These are phyloP conservation scores for Acidomyces sp. DNA, from an alignment of 495 filamentous ascomycete species.

Conservation along the genomic window DNA sequence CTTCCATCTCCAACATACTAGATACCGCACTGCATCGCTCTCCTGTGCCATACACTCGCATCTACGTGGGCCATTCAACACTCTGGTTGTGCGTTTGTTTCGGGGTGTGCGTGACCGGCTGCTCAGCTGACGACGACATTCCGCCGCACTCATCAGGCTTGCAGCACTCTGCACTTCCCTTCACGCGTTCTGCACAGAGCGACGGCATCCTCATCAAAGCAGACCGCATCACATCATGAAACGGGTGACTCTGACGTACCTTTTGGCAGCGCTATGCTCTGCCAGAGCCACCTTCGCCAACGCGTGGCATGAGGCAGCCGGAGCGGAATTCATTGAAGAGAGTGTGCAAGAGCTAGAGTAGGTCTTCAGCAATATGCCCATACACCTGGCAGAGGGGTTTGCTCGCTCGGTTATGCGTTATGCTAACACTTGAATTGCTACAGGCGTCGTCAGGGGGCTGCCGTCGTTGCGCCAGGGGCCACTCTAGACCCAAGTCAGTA, in stretches of 20 bases:
- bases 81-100: no score
- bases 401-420: not conserved
- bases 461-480: not conserved
- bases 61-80: no score
- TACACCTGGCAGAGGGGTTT: not conserved
- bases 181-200: no score
- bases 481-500: not conserved
- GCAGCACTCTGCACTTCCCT: no score
- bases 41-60: no score
- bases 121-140: no score
- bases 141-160: no score
- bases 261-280: slow-evolving; percentile 8
- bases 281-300: slow-evolving; percentile 1
- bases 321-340: slow-evolving; percentile 1
- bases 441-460: slow-evolving; percentile 11
- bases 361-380: no score
- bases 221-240: not conserved
- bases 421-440: not conserved
- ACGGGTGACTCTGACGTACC: slow-evolving; percentile 1
- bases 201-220: no score
- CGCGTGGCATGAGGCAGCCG: not conserved
- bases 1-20: no score
- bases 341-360: not conserved
- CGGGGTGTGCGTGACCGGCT: no score
- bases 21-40: no score